Conservation (phyloP, 1,139 yeast species). For the Hemisphaericaspora xylanilytica region DNA sequence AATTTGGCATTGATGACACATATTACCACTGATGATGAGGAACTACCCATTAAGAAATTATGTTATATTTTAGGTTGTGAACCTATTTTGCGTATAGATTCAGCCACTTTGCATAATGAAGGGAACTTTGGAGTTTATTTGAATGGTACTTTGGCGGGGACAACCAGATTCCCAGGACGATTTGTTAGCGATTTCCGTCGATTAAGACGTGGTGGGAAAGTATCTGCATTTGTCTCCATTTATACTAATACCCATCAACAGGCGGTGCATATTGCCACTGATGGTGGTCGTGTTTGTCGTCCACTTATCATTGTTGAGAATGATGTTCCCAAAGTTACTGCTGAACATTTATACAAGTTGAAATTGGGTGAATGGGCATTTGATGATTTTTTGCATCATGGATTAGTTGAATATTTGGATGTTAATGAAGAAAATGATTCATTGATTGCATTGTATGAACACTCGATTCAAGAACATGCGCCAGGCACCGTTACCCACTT, state of each 20-base stretch:
- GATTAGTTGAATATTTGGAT: constrained; percentile 92
- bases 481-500: constrained; percentile 69
- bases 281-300: constrained; percentile 98
- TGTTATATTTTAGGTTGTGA: constrained; percentile 89
- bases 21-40: constrained; percentile 97
- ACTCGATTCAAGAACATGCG: constrained; percentile 28
- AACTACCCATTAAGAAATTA: constrained; percentile 74
- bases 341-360: constrained; percentile 62
- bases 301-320: constrained; percentile 83
- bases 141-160: constrained; percentile 92
- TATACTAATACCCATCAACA: constrained; percentile 85
- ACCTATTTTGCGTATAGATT: constrained; percentile 75
- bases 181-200: constrained; percentile 78
- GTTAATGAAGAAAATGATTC: constrained; percentile 98
- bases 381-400: constrained; percentile 82
- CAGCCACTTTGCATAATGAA: constrained; percentile 72
- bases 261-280: constrained; percentile 97
- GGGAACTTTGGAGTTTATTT: constrained; percentile 83
- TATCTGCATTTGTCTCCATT: constrained; percentile 88
- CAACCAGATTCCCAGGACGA: constrained; percentile 78
- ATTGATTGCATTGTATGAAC: constrained; percentile 85
- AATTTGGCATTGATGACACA: constrained; percentile 97
- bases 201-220: constrained; percentile 79
- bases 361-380: constrained; percentile 72
- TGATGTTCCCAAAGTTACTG: constrained; percentile 67